Percentiles rank a stretch among this genome's conserved stretches.
These are phyloP conservation scores for Sporormia fimetaria DNA, from an alignment of 495 filamentous ascomycete species.

Conservation along the genomic window DNA sequence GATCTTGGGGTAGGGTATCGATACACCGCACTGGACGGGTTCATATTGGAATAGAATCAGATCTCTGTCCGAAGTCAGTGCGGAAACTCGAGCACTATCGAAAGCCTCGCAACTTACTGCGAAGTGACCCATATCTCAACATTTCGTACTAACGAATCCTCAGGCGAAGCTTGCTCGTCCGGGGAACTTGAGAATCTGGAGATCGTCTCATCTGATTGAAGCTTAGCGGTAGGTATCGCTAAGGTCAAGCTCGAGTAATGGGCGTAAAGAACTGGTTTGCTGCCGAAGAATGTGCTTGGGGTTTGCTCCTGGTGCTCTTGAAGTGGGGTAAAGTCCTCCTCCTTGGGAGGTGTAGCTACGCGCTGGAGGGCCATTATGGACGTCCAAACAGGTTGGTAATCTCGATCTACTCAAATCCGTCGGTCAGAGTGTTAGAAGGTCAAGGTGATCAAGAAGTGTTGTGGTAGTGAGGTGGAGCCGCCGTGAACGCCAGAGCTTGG, in stretches of 20 bases:
- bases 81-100: not conserved
- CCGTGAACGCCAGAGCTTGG: no score
- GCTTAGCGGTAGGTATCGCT: constrained; percentile 37
- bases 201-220: constrained; percentile 24
- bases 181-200: constrained; percentile 10
- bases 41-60: constrained; percentile 47
- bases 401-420: no score
- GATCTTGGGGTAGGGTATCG: constrained; percentile 79
- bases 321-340: constrained; percentile 56
- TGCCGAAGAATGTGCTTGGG: constrained; percentile 68
- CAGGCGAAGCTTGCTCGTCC: constrained; percentile 28
- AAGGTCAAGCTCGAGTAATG: constrained; percentile 54
- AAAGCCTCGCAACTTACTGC: constrained; percentile 44
- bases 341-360: constrained; percentile 32
- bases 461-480: no score
- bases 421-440: no score
- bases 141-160: constrained; percentile 36
- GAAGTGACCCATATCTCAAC: constrained; percentile 72
- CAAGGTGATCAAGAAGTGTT: no score
- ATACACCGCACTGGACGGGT: constrained; percentile 47
- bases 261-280: constrained; percentile 70
- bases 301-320: constrained; percentile 74
- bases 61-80: constrained; percentile 40
- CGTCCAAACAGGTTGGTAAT: no score
- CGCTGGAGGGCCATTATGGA: constrained; percentile 17